These are phyloP conservation scores for Stereum hirsutum DNA, from an alignment of 1,284 basidiomycete species.

Conservation along the genomic window DNA sequence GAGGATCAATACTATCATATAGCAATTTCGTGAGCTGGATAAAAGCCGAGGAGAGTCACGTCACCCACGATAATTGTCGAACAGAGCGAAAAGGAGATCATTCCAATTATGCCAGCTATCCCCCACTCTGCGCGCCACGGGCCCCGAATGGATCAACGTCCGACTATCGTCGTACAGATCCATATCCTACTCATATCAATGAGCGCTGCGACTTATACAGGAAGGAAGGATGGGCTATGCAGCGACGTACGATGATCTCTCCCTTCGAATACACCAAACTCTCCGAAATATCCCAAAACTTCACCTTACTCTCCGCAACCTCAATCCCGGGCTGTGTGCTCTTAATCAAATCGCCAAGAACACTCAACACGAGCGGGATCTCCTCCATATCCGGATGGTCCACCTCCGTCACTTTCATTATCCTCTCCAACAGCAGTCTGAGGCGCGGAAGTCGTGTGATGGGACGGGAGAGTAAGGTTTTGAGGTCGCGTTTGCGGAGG, in stretches of 20 bases:
- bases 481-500: slow-evolving; percentile 67
- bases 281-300: slow-evolving; percentile 72
- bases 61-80: slow-evolving; percentile 65
- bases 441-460: slow-evolving; percentile 76
- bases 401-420: slow-evolving; percentile 51
- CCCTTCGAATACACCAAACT: slow-evolving; percentile 63
- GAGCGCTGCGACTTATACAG: not conserved
- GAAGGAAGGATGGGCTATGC: slow-evolving; percentile 1
- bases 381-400: slow-evolving; percentile 63
- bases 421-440: slow-evolving; percentile 61
- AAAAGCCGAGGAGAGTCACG: not conserved
- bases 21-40: not conserved
- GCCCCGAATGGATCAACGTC: slow-evolving; percentile 55
- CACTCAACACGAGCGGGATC: slow-evolving; percentile 53
- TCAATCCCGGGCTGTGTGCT: slow-evolving; percentile 79
- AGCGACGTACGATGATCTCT: slow-evolving; percentile 60
- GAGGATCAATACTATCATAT: slow-evolving; percentile 46
- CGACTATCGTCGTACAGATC: slow-evolving; percentile 69
- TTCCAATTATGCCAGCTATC: slow-evolving; percentile 59
- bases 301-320: slow-evolving; percentile 76
- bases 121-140: slow-evolving; percentile 41
- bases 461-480: slow-evolving; percentile 74
- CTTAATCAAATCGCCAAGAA: slow-evolving; percentile 61
- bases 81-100: slow-evolving; percentile 56
- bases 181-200: slow-evolving; percentile 48